Evolutionary conservation across 2,329 filamentous ascomycete species (phyloP), one percentile per base, ranked within the genome.

Genomic region (Aureobasidium uvarum): DNA sequence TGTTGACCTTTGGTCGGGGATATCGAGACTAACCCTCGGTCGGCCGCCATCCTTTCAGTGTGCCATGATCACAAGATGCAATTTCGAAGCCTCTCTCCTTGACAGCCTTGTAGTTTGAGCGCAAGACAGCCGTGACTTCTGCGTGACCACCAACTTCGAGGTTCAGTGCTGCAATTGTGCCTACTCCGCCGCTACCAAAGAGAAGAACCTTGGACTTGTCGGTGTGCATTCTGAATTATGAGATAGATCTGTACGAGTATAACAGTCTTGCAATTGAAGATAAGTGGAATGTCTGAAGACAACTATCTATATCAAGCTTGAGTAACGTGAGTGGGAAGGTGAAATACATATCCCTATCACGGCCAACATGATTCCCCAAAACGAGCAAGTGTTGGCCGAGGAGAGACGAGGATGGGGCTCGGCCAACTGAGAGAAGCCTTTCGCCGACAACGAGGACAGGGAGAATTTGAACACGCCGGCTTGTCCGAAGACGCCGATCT

Each of bases 101-200:
- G 11, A 85, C 84, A 0, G 73, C 74, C 0, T 76, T 72, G 72
- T 80, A 86, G 69, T 86, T 87, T 0, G 84, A 86, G 20, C 85
- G 79, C 43, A 86, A 74, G 0, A 86, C 81, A 0, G 81, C 76
- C 0, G 84, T 85, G 3, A 87, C 83, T 10, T 75, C 50, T n/a
- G 83, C 83, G 23, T 77, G 74, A 8, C 79, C 79, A 5, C 82
- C 82, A 6, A 74, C 71, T 70, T 86, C 81, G 20, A 87, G 77
- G 31, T 81, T 81, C 50, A 84, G 80, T 5, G 83, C 83, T 3
- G 82, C 81, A 70, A 86, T 83, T 0, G 83, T 81, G 28, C 85
- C 85, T 1, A 86, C 80, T 7, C 82, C 83, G 10, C 85, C 85
- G 11, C 78, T 77, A 23, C 85, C 85, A 16, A 87, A 74, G 5